phyloP scores from a whole-genome alignment of 129 eudicot species.

The Artemisia argyi region DNA sequence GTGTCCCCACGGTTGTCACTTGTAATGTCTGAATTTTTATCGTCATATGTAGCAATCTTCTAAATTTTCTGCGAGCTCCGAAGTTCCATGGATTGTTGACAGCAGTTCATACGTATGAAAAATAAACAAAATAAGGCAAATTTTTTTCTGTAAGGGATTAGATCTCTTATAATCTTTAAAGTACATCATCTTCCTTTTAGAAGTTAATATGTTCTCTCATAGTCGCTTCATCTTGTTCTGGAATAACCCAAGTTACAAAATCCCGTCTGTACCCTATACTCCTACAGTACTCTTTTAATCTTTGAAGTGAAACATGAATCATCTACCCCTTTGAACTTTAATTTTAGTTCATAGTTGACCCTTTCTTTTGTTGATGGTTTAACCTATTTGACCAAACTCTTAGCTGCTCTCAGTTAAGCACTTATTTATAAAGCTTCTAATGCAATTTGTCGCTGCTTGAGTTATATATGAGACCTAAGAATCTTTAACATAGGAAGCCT shows the following conservation, averaged over 20 bases:
- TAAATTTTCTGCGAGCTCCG: conserved; percentile 8
- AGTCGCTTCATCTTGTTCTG: not conserved
- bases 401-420: not conserved
- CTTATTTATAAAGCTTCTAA: no score
- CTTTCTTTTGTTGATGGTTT: not conserved
- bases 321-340: conserved; percentile 11
- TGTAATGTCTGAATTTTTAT: conserved; percentile 4
- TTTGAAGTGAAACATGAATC: conserved; percentile 4
- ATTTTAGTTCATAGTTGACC: not conserved
- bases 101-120: conserved; percentile 1
- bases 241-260: not conserved
- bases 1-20: conserved; percentile 13
- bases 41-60: not conserved
- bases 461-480: not conserved
- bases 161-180: not conserved
- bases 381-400: conserved; percentile 2
- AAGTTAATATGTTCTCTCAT: not conserved
- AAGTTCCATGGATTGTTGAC: conserved; percentile 4
- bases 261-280: not conserved
- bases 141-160: not conserved
- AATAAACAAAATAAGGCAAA: not conserved
- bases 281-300: not conserved
- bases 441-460: not conserved
- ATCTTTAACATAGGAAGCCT: not conserved
- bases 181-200: not conserved